phyloP scores from a whole-genome alignment of 1,284 basidiomycete genomes.

The Sphaerobolus stellatus region DNA sequence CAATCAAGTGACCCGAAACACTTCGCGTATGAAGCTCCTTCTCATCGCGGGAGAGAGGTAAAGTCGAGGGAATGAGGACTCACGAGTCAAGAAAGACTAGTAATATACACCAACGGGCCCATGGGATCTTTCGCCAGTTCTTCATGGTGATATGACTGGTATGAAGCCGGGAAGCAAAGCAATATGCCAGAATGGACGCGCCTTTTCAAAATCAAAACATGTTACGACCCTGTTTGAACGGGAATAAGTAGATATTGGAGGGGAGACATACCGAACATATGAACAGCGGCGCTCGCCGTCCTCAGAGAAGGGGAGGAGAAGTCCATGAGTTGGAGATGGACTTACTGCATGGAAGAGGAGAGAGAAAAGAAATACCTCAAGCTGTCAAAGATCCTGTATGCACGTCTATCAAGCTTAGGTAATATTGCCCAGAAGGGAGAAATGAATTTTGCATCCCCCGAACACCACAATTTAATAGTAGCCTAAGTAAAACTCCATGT shows the following conservation, averaged over 20 bases:
- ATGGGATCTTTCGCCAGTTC: conserved; percentile 9
- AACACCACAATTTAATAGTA: too few species aligned
- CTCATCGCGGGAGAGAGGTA: too few species aligned
- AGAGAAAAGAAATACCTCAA: background rate
- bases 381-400: too few species aligned
- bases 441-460: too few species aligned
- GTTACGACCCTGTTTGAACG: background rate
- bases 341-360: conserved; percentile 4
- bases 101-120: conserved; percentile 11
- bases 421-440: too few species aligned
- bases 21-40: too few species aligned
- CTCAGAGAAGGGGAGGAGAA: conserved; percentile 2
- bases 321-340: background rate
- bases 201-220: background rate
- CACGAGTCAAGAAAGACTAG: conserved; percentile 13
- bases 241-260: background rate
- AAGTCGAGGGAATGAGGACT: conserved; percentile 6
- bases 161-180: conserved; percentile 3
- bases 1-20: background rate
- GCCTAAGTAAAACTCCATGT: too few species aligned
- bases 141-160: conserved; percentile 6
- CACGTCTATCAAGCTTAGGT: too few species aligned
- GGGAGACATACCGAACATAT: conserved; percentile 7
- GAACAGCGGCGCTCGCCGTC: conserved; percentile 6
- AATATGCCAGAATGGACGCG: conserved; percentile 12